Evolutionary conservation across 1,139 yeast species (phyloP).

Genomic region (Candida dubliniensis): DNA sequence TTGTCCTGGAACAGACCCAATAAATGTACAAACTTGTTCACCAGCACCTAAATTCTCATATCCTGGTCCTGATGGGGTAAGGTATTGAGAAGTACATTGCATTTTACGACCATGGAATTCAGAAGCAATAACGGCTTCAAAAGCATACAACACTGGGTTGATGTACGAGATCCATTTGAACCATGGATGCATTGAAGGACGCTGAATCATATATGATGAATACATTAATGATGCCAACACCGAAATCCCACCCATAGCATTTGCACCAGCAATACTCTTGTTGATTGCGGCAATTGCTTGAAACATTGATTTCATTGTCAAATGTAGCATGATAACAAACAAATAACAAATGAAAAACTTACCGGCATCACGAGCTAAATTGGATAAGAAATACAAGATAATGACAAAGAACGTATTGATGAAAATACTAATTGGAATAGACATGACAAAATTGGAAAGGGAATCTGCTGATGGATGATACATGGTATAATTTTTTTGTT

Average conservation of each 20-base stretch:
- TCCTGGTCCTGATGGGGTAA: slow-evolving; percentile 55
- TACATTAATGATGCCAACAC: slow-evolving; percentile 51
- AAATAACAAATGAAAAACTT: slow-evolving; percentile 53
- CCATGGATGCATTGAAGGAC: slow-evolving; percentile 65
- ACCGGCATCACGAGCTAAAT: slow-evolving; percentile 52
- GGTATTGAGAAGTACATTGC: slow-evolving; percentile 42
- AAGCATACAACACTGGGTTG: slow-evolving; percentile 57
- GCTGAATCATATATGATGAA: slow-evolving; percentile 56
- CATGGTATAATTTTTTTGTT: slow-evolving; percentile 56
- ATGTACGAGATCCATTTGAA: slow-evolving; percentile 62
- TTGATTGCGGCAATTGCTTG: slow-evolving; percentile 51
- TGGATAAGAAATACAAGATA: slow-evolving; percentile 51
- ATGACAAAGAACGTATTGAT: slow-evolving; percentile 45
- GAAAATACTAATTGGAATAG: slow-evolving; percentile 49
- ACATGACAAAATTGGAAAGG: slow-evolving; percentile 44
- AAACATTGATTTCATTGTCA: slow-evolving; percentile 44
- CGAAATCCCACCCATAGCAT: slow-evolving; percentile 50
- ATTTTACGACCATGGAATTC: slow-evolving; percentile 59
- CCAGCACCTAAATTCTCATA: slow-evolving; percentile 38
- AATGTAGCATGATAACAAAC: slow-evolving; percentile 34
- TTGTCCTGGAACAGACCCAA: slow-evolving; percentile 49
- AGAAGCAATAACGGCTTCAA: slow-evolving; percentile 53
- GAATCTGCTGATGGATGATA: slow-evolving; percentile 64
- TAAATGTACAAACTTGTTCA: slow-evolving; percentile 51
- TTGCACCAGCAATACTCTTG: slow-evolving; percentile 49